Conservation (phyloP, 1,284 basidiomycete species). For the Ustilago trichophora region DNA sequence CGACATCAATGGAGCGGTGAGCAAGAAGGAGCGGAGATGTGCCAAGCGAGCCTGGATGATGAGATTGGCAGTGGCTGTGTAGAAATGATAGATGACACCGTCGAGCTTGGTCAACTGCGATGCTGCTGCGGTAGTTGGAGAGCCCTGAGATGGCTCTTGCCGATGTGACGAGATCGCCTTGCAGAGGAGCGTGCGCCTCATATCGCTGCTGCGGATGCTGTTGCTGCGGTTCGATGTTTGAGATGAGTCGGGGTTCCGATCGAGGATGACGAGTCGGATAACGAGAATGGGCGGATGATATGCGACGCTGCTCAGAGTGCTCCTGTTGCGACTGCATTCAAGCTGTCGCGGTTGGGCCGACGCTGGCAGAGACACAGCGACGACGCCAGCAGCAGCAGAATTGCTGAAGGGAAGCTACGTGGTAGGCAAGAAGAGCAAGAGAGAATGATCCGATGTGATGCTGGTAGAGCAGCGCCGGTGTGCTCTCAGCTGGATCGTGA, state of each 20-base stretch:
- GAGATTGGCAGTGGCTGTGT: slow-evolving; percentile 65
- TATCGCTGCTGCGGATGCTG: slow-evolving; percentile 7
- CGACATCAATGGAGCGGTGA: slow-evolving; percentile 12
- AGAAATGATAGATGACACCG: slow-evolving; percentile 64
- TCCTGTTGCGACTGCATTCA: slow-evolving; percentile 40
- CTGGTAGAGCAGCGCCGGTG: no score
- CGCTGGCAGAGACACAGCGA: slow-evolving; percentile 12
- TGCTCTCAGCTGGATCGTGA: no score
- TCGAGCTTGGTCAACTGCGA: slow-evolving; percentile 45
- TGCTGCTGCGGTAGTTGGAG: neutral
- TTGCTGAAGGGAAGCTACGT: no score
- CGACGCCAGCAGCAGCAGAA: slow-evolving; percentile 17
- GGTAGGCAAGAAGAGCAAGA: no score
- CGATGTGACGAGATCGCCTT: slow-evolving; percentile 18
- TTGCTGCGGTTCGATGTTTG: slow-evolving; percentile 12
- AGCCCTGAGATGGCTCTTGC: neutral
- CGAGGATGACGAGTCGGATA: slow-evolving; percentile 19
- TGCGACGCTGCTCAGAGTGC: slow-evolving; percentile 8
- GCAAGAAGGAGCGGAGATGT: slow-evolving; percentile 32
- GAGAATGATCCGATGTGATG: no score
- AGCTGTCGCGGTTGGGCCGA: slow-evolving; percentile 13
- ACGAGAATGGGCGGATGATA: slow-evolving; percentile 12
- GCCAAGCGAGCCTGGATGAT: slow-evolving; percentile 62
- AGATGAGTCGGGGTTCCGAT: slow-evolving; percentile 13
- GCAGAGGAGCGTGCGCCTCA: slow-evolving; percentile 14